Evolutionary conservation across 305 asterid species (phyloP).

Genomic region (Withania somnifera): DNA sequence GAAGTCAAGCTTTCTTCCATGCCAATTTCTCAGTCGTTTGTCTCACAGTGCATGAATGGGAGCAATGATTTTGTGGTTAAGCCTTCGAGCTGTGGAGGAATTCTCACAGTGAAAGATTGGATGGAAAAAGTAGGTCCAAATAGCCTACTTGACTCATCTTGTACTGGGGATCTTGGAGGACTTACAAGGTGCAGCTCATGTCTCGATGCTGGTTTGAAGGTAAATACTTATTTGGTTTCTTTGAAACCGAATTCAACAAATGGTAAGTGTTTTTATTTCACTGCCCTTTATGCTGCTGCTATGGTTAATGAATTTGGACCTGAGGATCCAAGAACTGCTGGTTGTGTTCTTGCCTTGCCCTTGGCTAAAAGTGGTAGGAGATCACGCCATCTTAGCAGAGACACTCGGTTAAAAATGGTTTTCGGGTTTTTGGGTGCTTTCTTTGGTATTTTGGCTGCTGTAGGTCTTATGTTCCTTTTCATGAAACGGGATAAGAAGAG

Average conservation of each 20-base stretch:
- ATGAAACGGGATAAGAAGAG: slow-evolving; percentile 29
- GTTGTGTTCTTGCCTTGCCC: slow-evolving; percentile 46
- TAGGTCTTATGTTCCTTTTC: slow-evolving; percentile 17
- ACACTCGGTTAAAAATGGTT: slow-evolving; percentile 11
- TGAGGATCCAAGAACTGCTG: slow-evolving; percentile 34
- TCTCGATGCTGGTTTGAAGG: slow-evolving; percentile 44
- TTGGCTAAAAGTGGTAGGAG: background rate
- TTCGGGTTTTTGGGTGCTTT: slow-evolving; percentile 36
- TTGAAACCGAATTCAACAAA: slow-evolving; percentile 33
- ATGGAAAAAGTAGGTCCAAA: slow-evolving; percentile 7
- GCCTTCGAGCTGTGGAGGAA: slow-evolving; percentile 38
- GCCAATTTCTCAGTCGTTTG: slow-evolving; percentile 13
- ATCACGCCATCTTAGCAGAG: slow-evolving; percentile 6
- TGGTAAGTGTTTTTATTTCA: slow-evolving; percentile 35
- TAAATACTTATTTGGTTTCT: slow-evolving; percentile 36
- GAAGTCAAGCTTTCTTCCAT: slow-evolving; percentile 8
- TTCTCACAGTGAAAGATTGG: slow-evolving; percentile 32
- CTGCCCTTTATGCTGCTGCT: slow-evolving; percentile 46
- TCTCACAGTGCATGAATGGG: slow-evolving; percentile 41
- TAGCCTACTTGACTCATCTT: slow-evolving; percentile 30
- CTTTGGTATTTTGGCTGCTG: slow-evolving; percentile 17
- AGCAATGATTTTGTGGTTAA: slow-evolving; percentile 22
- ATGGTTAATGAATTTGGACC: slow-evolving; percentile 39
- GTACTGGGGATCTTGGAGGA: slow-evolving; percentile 40
- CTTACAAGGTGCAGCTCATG: slow-evolving; percentile 39